A percentile compares a stretch with the other conserved stretches of the same genome.
Conservation (phyloP, 1,284 basidiomycete species). For the Puccinia novopanici region DNA sequence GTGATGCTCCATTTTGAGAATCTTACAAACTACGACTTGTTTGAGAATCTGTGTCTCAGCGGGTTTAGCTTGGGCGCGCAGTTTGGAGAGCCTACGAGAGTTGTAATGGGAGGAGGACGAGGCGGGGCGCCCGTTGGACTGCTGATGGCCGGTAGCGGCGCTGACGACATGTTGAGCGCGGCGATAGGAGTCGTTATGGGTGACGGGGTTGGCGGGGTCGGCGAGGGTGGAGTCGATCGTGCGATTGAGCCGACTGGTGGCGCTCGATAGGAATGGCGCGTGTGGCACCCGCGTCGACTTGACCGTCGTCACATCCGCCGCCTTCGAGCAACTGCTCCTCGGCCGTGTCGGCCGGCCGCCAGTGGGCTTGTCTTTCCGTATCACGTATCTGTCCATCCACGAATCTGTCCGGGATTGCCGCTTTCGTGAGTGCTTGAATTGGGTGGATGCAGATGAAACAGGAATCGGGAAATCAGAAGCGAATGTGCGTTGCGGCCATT, state of each 20-base stretch:
- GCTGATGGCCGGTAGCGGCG: slow-evolving; percentile 41
- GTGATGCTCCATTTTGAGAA: neutral
- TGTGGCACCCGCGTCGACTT: slow-evolving; percentile 25
- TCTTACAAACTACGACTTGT: slow-evolving; percentile 33
- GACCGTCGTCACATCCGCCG: neutral
- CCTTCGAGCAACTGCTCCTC: neutral
- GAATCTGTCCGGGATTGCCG: neutral
- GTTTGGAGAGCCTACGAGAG: slow-evolving; percentile 28
- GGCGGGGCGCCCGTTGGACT: slow-evolving; percentile 17
- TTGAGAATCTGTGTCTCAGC: slow-evolving; percentile 35
- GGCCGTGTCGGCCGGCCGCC: neutral
- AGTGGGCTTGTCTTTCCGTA: slow-evolving; percentile 26
- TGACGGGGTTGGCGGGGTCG: slow-evolving; percentile 38
- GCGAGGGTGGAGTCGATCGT: slow-evolving; percentile 22
- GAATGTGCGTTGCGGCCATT: too few relatives aligned
- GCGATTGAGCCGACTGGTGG: slow-evolving; percentile 14
- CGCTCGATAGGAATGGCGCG: slow-evolving; percentile 31
- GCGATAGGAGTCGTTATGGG: slow-evolving; percentile 33
- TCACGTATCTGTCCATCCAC: slow-evolving; percentile 37
- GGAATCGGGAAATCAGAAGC: too few relatives aligned
- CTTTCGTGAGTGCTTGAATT: neutral
- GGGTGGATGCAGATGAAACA: neutral
- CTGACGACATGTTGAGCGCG: slow-evolving; percentile 32
- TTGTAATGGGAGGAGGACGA: slow-evolving; percentile 13
- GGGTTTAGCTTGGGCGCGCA: slow-evolving; percentile 41